Evolutionary conservation across 257 asterid species (phyloP).

Genomic region (Solanum okadae): DNA sequence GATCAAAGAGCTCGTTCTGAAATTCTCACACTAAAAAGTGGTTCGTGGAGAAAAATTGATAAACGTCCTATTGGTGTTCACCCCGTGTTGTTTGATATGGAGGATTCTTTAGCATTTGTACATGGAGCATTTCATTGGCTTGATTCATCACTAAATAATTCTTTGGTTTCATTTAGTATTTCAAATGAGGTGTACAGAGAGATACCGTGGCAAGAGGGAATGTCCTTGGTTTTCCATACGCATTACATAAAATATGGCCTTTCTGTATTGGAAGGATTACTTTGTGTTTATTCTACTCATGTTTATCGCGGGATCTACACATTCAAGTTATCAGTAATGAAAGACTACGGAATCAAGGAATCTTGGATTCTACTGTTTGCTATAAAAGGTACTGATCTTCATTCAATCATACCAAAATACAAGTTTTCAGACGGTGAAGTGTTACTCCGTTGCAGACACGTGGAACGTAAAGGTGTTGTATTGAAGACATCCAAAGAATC

Average conservation of each 20-base stretch:
- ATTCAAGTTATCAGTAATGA: background rate
- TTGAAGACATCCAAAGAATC: background rate
- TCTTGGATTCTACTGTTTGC: background rate
- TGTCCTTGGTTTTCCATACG: background rate
- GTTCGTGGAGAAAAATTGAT: background rate
- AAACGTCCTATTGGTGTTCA: background rate
- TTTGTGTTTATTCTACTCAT: background rate
- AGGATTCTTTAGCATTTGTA: background rate
- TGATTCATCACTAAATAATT: background rate
- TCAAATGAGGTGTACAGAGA: background rate
- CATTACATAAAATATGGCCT: background rate
- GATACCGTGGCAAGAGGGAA: background rate
- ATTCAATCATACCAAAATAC: background rate
- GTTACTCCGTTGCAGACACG: background rate
- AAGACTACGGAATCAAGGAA: background rate
- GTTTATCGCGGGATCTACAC: background rate
- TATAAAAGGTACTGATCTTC: background rate
- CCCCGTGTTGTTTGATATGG: background rate
- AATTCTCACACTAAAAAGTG: background rate
- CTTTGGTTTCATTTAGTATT: background rate
- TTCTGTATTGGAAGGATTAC: background rate
- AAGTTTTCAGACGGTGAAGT: background rate
- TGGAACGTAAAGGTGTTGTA: background rate
- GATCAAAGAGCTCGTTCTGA: background rate
- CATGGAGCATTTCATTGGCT: background rate